These are phyloP conservation scores for Lichtheimia ornata DNA, from an alignment of 371 early-diverging fungal genomes.

Conservation along the genomic window DNA sequence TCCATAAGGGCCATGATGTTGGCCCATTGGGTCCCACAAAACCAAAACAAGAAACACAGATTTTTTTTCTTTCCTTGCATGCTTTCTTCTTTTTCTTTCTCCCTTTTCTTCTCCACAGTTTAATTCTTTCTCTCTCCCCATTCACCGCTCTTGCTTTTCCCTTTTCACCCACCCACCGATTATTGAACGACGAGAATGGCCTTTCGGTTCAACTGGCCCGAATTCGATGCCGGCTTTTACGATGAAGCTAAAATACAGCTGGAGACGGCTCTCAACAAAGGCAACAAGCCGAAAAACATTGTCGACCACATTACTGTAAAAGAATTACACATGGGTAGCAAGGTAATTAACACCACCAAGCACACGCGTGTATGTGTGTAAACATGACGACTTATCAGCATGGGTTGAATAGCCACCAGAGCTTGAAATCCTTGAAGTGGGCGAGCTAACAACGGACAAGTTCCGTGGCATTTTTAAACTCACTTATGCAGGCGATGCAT, in stretches of 20 bases:
- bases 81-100: neutral
- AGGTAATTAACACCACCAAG: conserved; percentile 52
- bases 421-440: conserved; percentile 96
- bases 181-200: conserved; percentile 64
- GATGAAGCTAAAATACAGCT: conserved; percentile 84
- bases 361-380: too few relatives aligned
- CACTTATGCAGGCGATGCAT: conserved; percentile 92
- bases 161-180: neutral
- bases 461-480: conserved; percentile 96
- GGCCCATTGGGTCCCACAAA: neutral
- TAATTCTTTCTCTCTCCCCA: too few relatives aligned
- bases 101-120: neutral
- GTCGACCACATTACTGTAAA: conserved; percentile 88
- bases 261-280: conserved; percentile 90
- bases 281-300: conserved; percentile 87
- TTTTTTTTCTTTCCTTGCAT: conserved; percentile 2
- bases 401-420: conserved; percentile 79
- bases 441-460: conserved; percentile 88
- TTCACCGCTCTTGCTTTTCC: too few relatives aligned
- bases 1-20: neutral
- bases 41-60: neutral
- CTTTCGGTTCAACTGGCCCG: conserved; percentile 95
- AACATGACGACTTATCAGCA: too few relatives aligned
- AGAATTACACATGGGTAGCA: conserved; percentile 92
- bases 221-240: conserved; percentile 83